Base-by-base conservation (phyloP, 257 asterid genomes). In the Ehretia macrophylla region DNA sequence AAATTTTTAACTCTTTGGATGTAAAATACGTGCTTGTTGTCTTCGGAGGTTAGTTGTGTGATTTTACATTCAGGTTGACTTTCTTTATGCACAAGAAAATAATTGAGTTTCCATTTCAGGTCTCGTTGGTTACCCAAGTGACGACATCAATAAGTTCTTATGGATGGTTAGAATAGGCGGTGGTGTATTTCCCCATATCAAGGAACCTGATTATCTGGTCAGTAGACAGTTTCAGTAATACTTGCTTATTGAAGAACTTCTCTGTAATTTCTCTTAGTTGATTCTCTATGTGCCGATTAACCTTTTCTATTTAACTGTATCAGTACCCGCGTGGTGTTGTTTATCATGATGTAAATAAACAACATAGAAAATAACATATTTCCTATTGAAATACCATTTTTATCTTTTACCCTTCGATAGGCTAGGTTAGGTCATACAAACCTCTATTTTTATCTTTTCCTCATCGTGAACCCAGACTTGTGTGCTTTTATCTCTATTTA, bases 91-190 rank as follows among this genome's bases (percentile, higher is more conserved):
- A 11, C 39, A 46, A 40, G 68, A 54, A 51, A 68, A n/a, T 72
- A 55, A 81, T 47, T 59, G 55, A 66, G 55, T 47, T 63, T 51
- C 55, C 63, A 40, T 75, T 78, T 66, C 87, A 93, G 99, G 97
- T 67, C 85, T 93, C 66, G 95, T 93, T 70, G 99, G 99, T 51
- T 93, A 93, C 68, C 90, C 99, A 21, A 90, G 99, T 78, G 99
- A 93, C 69, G 99, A 93, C 75, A 93, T 93, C 64, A 93, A 93
- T 76, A 93, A 93, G 79, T 93, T 93, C 82, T 73, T 93, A 37
- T 93, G 99, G 99, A 93, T 93, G 97, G 99, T 93, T 69, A 85
- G 99, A 66, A 93, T 93, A 14, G 99, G 99, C 50, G 99, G 99
- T 23, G 99, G 99, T 18, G 99, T 78, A 35, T 93, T 85, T 72